phyloP scores from a whole-genome alignment of 169 alveolate species.

The Cryptosporidium sp. region DNA sequence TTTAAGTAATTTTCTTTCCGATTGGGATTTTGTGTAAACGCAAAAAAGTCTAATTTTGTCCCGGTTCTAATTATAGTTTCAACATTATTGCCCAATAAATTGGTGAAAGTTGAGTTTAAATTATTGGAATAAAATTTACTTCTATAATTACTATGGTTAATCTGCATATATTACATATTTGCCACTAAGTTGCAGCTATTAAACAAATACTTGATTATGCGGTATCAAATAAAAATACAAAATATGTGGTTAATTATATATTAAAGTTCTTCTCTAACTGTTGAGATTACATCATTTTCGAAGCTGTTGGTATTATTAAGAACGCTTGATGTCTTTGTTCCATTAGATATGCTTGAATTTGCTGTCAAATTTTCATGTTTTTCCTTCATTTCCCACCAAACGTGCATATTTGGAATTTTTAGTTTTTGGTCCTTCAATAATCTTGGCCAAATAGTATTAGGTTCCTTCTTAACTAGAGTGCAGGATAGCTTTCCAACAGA shows the following conservation, averaged over 20 bases:
- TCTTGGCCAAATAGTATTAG: slow-evolving; percentile 85
- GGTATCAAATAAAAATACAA: background rate
- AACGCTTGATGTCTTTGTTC: slow-evolving; percentile 14
- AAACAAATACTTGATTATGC: slow-evolving; percentile 23
- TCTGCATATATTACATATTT: slow-evolving; percentile 18
- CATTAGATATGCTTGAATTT: slow-evolving; percentile 10
- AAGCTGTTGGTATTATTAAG: slow-evolving; percentile 20
- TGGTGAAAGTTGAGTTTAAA: background rate
- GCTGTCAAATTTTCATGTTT: slow-evolving; percentile 81
- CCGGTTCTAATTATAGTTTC: slow-evolving; percentile 14
- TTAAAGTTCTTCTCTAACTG: slow-evolving; percentile 12
- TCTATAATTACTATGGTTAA: background rate
- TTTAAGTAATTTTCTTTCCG: background rate
- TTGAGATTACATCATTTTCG: background rate
- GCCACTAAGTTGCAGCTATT: background rate
- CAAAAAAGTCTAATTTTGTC: background rate
- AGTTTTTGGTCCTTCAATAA: slow-evolving; percentile 84
- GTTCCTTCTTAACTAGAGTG: slow-evolving; percentile 85
- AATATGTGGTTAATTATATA: background rate
- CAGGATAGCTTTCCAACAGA: slow-evolving; percentile 89
- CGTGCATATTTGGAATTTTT: slow-evolving; percentile 88
- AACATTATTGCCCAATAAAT: slow-evolving; percentile 1
- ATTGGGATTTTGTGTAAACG: background rate
- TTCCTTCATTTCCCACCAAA: slow-evolving; percentile 95
- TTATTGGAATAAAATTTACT: background rate